Conservation (phyloP, 1,284 basidiomycete species). For the Fistulinella staudtii region DNA sequence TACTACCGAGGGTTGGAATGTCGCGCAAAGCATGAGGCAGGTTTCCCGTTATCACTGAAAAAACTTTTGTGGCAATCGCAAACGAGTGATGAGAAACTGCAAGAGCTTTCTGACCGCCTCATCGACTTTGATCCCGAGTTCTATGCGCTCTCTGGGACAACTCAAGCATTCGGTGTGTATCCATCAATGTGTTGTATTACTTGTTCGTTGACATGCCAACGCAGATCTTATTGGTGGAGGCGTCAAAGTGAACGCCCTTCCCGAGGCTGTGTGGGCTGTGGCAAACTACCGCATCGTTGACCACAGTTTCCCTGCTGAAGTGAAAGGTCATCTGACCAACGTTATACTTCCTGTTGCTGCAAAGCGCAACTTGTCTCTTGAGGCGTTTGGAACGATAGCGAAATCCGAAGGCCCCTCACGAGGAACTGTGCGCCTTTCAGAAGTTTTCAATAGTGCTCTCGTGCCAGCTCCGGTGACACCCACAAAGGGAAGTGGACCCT, state of each 20-base stretch:
- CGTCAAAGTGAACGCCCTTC: constrained; percentile 60
- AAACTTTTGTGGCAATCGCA: constrained; percentile 27
- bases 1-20: constrained; percentile 26
- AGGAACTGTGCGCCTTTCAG: constrained; percentile 39
- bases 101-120: constrained; percentile 31
- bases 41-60: constrained; percentile 30
- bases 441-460: constrained; percentile 37
- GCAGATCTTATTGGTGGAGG: constrained; percentile 57
- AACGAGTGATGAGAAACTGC: constrained; percentile 25
- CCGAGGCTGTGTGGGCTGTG: constrained; percentile 49
- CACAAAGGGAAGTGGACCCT: constrained; percentile 42
- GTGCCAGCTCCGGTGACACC: constrained; percentile 58
- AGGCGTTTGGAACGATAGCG: constrained; percentile 37
- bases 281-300: constrained; percentile 42
- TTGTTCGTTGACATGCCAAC: too few relatives aligned
- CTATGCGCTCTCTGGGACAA: constrained; percentile 36
- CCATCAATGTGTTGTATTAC: too few relatives aligned
- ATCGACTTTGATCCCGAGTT: constrained; percentile 27
- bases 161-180: constrained; percentile 47
- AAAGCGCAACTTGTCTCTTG: constrained; percentile 44
- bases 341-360: constrained; percentile 37
- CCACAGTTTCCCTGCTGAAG: constrained; percentile 37
- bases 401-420: constrained; percentile 23
- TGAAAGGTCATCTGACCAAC: constrained; percentile 37
- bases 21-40: constrained; percentile 21